Base-by-base conservation (phyloP, 1,284 basidiomycete genomes). In the Pholiota adiposa region DNA sequence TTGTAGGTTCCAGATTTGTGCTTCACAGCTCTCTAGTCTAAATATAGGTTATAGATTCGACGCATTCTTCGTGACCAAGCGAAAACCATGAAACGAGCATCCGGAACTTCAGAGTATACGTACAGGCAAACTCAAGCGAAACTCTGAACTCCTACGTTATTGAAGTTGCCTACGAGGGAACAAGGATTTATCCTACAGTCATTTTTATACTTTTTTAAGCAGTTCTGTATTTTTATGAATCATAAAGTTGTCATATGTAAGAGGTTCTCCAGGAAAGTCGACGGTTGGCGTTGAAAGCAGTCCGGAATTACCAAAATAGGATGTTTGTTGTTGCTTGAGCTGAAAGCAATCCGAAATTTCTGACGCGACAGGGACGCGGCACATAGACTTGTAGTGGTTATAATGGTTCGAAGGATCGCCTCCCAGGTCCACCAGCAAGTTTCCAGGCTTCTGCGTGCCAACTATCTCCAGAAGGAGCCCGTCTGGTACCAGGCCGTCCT, bases 371-470 rank as follows among this genome's bases (percentile, higher is more conserved):
- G 34, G 31, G 25, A 36, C 44, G 21, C 16, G 23, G 23, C 21
- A 18, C 8, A 23, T 11, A 29, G 19, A 29, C 19, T 38, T 12
- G 34, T 19, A n/a, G n/a, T 21, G 25, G 31, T 38, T 31, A 52
- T 27, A 46, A 95, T 96, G 92, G 89, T 89, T 49, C 89, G 96
- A 63, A 83, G 92, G 64, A 84, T 97, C 69, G 89, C 96, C 33
- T 86, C 85, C 58, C 93, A 97, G 75, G 94, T 98, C 16, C 94
- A 96, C 74, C 87, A 93, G 73, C 89, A 93, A 62, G 89, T 94
- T 52, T 89, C 92, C 48, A 90, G 96, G 59, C 83, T 98, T 54
- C 82, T 96, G 72, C 85, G 88, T 53, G 86, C 86, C 50, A 80
- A 86, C 54, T 86, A 87, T 68, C 76, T 96, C 61, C 82, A 84